Evolutionary conservation across 225 moss, liverwort and hornwort genomes (phyloP), one percentile per base, ranked within the genome.

Genomic region (Physcomitrium patens): DNA sequence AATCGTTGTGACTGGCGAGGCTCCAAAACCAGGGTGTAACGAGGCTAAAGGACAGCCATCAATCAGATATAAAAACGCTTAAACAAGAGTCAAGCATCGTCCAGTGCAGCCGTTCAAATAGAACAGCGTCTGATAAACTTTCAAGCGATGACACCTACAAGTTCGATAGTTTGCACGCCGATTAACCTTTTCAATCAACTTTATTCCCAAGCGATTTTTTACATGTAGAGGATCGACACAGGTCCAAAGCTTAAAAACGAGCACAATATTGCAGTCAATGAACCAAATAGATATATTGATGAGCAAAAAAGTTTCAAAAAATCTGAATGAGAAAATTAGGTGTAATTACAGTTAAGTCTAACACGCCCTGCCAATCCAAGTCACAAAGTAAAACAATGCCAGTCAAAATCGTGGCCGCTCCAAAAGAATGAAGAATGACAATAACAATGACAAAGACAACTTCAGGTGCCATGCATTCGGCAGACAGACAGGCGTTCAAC

Each of bases 201-300:
- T 41, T 13, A 27, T 55, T 73, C 37, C 44, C 51, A 18, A 3
- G 14, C 23, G 49, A 55, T 28, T 71, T 31, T 52, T 72, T 41
- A 12, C 26, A 46, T 58, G 45, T 68, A 44, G 15, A 20, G 46
- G 60, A 64, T 65, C 61, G 41, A 70, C 62, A 68, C 51, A 31
- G 12, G 12, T 52, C 20, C 53, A 16, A 60, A 65, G 74, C 66
- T 67, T 81, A 63, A 74, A 44, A 7, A 52, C 54, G 48, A 37
- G 31, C 31, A 37, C 7, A 37, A 37, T 37, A 7, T 37, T 15
- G 28, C 61, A 13, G 28, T 47, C 45, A 22, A 54, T 24, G 64
- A n/a, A 70, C 22, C 31, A 47, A 12, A 46, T 28, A 74, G 28
- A 66, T 43, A 23, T 28, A 69, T 65, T 54, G 61, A 48, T 77